Conservation (phyloP, 2,329 filamentous ascomycete species). For the Colletotrichum orbiculare region DNA sequence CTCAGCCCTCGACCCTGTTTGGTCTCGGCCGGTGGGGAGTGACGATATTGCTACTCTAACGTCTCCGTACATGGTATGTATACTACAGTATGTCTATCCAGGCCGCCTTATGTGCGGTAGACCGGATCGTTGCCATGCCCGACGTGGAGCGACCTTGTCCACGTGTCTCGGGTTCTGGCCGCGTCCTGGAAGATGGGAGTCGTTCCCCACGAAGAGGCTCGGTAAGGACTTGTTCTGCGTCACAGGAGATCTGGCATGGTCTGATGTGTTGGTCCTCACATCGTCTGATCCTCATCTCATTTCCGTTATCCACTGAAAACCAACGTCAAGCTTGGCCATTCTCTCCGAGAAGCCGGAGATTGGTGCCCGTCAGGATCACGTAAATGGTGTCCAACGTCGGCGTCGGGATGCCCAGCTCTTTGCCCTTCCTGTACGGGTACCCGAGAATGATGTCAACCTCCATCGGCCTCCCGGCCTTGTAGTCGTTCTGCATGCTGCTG, state of each 20-base stretch:
- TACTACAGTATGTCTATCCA: no score
- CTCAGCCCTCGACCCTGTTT: slow-evolving; percentile 9
- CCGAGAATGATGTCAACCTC: slow-evolving; percentile 73
- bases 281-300: not conserved
- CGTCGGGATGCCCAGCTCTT: slow-evolving; percentile 64
- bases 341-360: slow-evolving; percentile 35
- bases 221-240: not conserved
- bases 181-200: no score
- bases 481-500: slow-evolving; percentile 69
- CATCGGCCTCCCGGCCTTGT: slow-evolving; percentile 65
- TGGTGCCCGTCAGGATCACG: slow-evolving; percentile 46
- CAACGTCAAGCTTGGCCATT: slow-evolving; percentile 6
- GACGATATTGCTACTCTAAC: no score
- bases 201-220: no score
- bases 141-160: no score
- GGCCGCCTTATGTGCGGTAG: no score
- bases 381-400: slow-evolving; percentile 59
- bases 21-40: slow-evolving; percentile 7
- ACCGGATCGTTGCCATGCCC: no score
- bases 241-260: not conserved
- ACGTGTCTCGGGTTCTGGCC: no score
- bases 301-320: not conserved
- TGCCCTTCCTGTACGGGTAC: slow-evolving; percentile 66
- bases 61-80: no score
- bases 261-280: not conserved